These are phyloP conservation scores for Cutaneotrichosporon sp. DNA, from an alignment of 1,284 basidiomycete genomes.

Conservation along the genomic window DNA sequence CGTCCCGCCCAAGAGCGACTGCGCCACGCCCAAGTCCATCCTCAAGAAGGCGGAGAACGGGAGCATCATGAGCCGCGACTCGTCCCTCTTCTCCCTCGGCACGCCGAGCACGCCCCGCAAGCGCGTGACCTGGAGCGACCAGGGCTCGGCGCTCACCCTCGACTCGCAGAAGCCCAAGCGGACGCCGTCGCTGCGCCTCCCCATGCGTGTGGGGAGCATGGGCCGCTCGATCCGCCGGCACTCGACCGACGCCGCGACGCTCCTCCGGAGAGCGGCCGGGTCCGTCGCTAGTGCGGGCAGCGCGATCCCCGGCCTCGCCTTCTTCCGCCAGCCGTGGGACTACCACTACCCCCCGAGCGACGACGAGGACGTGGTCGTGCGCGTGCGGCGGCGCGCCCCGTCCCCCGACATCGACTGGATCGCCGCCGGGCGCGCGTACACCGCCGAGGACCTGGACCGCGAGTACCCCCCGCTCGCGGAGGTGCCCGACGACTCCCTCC, in stretches of 20 bases:
- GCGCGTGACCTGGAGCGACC: slow-evolving; percentile 4
- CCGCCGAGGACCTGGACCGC: background rate
- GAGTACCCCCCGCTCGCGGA: background rate
- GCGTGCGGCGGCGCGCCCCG: background rate
- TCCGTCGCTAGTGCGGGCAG: background rate
- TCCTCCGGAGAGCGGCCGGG: background rate
- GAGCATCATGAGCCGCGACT: background rate
- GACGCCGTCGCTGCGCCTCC: background rate
- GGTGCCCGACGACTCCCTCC: background rate
- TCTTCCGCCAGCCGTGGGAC: background rate
- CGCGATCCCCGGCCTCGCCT: background rate
- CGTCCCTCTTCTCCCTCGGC: background rate
- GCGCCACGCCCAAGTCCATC: slow-evolving; percentile 2
- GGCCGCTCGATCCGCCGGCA: background rate
- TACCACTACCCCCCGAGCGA: background rate
- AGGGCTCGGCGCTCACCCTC: background rate
- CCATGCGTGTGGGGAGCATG: background rate
- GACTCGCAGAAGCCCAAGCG: background rate
- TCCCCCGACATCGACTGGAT: background rate
- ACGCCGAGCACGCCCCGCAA: background rate
- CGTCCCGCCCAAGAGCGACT: background rate
- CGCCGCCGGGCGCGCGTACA: slow-evolving; percentile 1
- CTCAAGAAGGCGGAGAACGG: background rate
- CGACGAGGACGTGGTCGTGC: background rate
- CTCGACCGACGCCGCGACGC: background rate